phyloP scores from a whole-genome alignment of 108 stramenopile species.

The Stephanodiscus minutulus region DNA sequence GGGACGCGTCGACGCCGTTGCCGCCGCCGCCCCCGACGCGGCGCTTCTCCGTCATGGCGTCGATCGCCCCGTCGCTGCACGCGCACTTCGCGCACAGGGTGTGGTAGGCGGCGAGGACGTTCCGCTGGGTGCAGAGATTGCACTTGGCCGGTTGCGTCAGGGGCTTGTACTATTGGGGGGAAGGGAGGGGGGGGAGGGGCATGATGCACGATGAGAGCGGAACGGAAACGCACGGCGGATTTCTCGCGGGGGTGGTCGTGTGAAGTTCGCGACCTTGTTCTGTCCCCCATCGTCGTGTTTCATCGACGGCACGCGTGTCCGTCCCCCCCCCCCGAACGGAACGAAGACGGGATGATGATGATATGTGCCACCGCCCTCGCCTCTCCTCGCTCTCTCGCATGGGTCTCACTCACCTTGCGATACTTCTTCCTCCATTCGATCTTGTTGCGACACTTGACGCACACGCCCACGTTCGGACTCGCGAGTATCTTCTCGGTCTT shows the following conservation, averaged over 20 bases:
- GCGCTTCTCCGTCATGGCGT: conserved; percentile 45
- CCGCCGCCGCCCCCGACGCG: not conserved
- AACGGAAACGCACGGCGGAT: too few relatives aligned
- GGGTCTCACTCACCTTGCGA: conserved; percentile 64
- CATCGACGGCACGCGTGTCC: too few relatives aligned
- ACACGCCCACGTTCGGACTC: conserved; percentile 88
- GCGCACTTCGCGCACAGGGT: conserved; percentile 80
- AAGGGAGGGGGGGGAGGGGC: not conserved
- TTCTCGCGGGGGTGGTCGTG: too few relatives aligned
- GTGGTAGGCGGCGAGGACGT: conserved; percentile 84
- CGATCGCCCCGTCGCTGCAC: conserved; percentile 52
- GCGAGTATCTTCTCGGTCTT: conserved; percentile 86
- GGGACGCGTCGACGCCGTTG: not conserved
- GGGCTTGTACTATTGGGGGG: conserved; percentile 71
- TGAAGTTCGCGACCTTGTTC: too few relatives aligned
- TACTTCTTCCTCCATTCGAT: conserved; percentile 93
- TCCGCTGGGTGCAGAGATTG: conserved; percentile 66
- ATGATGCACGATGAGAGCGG: not conserved
- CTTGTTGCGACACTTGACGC: conserved; percentile 90
- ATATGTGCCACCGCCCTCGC: too few relatives aligned
- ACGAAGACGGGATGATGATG: too few relatives aligned
- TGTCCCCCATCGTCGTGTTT: too few relatives aligned
- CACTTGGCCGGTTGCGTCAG: conserved; percentile 79
- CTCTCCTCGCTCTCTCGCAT: too few relatives aligned
- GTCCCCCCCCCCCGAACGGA: too few relatives aligned